These are phyloP conservation scores for Acanthamoeba culbertsoni DNA, from an alignment of 208 protist genomes.

Conservation along the genomic window DNA sequence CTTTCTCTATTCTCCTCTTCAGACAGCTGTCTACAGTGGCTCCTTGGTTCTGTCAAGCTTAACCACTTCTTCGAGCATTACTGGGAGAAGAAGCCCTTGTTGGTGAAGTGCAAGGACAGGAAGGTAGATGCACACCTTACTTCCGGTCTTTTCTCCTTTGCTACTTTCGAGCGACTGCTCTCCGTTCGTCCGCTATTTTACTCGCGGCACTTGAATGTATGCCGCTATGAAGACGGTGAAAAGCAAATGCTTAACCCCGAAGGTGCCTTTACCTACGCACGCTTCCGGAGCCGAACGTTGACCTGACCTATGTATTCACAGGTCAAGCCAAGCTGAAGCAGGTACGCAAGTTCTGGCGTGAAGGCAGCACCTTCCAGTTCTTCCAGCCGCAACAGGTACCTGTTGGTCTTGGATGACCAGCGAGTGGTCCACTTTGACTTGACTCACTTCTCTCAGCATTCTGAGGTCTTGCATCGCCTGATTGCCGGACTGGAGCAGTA, in stretches of 20 bases:
- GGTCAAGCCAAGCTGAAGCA: background rate
- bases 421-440: background rate
- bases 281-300: background rate
- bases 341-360: constrained; percentile 31
- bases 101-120: constrained; percentile 11
- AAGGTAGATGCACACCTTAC: background rate
- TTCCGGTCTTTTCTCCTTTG: constrained; percentile 23
- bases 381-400: constrained; percentile 39
- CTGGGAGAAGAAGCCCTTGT: constrained; percentile 60
- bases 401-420: constrained; percentile 49
- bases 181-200: background rate
- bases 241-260: constrained; percentile 56
- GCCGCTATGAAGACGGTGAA: constrained; percentile 19
- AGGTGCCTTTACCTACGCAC: background rate
- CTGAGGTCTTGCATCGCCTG: constrained; percentile 81
- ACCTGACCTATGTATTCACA: background rate
- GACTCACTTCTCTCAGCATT: background rate
- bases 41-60: background rate
- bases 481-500: constrained; percentile 86
- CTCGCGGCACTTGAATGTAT: constrained; percentile 26
- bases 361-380: constrained; percentile 50
- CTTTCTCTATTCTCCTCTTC: background rate
- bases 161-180: constrained; percentile 16
- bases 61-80: background rate
- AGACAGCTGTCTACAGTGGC: constrained; percentile 31